Percentiles rank a stretch among this genome's conserved stretches.
Evolutionary conservation across 116 monocot species (phyloP).

Genomic region (Zostera marina): DNA sequence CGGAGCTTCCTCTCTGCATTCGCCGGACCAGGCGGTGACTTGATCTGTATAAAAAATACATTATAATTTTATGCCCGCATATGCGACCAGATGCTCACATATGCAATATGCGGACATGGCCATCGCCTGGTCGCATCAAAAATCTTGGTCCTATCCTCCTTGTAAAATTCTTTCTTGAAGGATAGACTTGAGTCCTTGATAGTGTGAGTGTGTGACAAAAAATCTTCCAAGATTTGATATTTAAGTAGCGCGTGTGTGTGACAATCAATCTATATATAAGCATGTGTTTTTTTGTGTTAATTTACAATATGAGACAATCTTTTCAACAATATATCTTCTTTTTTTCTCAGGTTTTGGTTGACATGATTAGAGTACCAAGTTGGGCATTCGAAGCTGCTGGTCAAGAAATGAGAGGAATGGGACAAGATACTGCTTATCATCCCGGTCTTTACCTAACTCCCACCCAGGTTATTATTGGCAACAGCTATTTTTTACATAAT

Average conservation of each 20-base stretch:
- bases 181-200: no score
- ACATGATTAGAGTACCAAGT: constrained; percentile 95
- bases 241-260: neutral
- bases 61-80: no score
- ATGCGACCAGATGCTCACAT: no score
- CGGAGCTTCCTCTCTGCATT: no score
- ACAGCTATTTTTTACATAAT: neutral
- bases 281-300: no score
- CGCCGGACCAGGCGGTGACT: no score
- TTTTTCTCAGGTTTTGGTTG: constrained; percentile 67
- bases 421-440: constrained; percentile 95
- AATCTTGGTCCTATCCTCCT: no score
- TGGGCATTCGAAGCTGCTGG: constrained; percentile 98
- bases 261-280: no score
- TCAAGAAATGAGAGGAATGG: constrained; percentile 93
- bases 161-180: no score
- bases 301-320: no score
- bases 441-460: constrained; percentile 92
- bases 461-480: constrained; percentile 43
- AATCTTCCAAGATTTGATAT: neutral
- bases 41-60: no score
- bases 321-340: neutral
- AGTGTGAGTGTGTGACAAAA: neutral
- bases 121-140: no score
- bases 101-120: neutral